These are phyloP conservation scores for Diddensiella santjacobensis DNA, from an alignment of 805 yeast species.

Conservation along the genomic window DNA sequence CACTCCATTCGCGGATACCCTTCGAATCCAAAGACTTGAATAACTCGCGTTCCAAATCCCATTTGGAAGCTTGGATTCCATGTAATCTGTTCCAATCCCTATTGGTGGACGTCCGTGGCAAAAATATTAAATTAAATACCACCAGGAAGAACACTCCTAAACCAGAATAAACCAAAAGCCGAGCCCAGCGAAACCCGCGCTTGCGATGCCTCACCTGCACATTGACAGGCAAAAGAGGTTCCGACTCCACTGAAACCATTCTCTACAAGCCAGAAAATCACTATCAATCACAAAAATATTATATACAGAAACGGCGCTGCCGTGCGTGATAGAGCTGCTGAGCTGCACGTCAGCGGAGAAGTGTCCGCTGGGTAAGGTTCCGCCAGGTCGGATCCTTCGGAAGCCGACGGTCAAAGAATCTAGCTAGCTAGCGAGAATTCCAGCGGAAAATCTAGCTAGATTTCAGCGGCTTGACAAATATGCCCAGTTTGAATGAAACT, in stretches of 20 bases:
- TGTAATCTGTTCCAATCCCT: slow-evolving; percentile 77
- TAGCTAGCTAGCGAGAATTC: too few relatives aligned
- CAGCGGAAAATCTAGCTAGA: too few relatives aligned
- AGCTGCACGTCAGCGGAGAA: too few relatives aligned
- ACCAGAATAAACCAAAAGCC: slow-evolving; percentile 15
- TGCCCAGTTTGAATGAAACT: too few relatives aligned
- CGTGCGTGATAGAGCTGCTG: too few relatives aligned
- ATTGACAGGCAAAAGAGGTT: neutral
- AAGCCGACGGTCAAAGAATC: too few relatives aligned
- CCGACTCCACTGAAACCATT: slow-evolving; percentile 1
- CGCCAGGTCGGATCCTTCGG: too few relatives aligned
- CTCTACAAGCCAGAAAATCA: too few relatives aligned
- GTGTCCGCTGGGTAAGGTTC: too few relatives aligned
- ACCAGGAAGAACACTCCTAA: slow-evolving; percentile 50
- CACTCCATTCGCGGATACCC: slow-evolving; percentile 48
- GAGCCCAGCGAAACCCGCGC: slow-evolving; percentile 1
- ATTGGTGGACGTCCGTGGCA: slow-evolving; percentile 79
- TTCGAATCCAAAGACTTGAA: slow-evolving; percentile 40
- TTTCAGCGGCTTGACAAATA: too few relatives aligned
- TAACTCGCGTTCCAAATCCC: slow-evolving; percentile 65
- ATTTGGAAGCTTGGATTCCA: slow-evolving; percentile 57
- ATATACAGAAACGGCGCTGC: too few relatives aligned
- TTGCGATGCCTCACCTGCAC: neutral
- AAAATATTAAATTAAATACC: slow-evolving; percentile 62
- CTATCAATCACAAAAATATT: too few relatives aligned